These are phyloP conservation scores for Trichoderma sp. DNA, from an alignment of 2,329 filamentous ascomycete species.

Conservation along the genomic window DNA sequence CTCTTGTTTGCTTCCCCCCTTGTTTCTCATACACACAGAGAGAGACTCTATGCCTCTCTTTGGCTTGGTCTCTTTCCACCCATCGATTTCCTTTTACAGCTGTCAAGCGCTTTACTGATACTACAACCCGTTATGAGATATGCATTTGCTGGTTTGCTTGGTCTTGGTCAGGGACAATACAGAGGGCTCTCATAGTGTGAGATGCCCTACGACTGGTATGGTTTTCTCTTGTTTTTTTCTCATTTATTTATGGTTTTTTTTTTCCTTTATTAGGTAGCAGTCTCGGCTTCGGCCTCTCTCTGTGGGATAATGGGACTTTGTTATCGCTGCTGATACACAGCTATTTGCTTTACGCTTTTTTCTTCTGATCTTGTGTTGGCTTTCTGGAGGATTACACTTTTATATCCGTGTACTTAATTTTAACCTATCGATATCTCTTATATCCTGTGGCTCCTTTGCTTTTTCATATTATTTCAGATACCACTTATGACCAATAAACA, in stretches of 20 bases:
- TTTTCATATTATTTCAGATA: constrained; percentile 12
- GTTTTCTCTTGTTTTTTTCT: constrained; percentile 13
- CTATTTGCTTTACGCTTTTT: not conserved
- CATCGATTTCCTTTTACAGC: not conserved
- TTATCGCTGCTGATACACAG: not conserved
- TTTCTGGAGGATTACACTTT: not conserved
- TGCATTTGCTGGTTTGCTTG: constrained; percentile 9
- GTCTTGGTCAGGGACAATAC: constrained; percentile 4
- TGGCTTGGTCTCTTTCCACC: not conserved
- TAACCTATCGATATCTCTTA: not conserved
- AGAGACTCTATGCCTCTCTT: not conserved
- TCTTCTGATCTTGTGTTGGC: not conserved
- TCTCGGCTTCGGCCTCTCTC: not conserved
- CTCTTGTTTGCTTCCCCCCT: not conserved
- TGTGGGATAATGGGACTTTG: not conserved
- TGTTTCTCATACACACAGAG: not conserved
- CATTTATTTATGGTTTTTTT: not conserved
- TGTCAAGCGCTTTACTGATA: constrained; percentile 11
- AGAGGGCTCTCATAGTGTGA: constrained; percentile 9
- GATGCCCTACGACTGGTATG: constrained; percentile 1
- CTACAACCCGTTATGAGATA: constrained; percentile 15
- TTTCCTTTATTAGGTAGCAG: not conserved
- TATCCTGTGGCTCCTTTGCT: not conserved
- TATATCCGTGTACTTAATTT: constrained; percentile 17
- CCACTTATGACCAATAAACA: constrained; percentile 20